Base-by-base conservation (phyloP, 768 basidiomycete genomes). In the Pisolithus tinctorius region DNA sequence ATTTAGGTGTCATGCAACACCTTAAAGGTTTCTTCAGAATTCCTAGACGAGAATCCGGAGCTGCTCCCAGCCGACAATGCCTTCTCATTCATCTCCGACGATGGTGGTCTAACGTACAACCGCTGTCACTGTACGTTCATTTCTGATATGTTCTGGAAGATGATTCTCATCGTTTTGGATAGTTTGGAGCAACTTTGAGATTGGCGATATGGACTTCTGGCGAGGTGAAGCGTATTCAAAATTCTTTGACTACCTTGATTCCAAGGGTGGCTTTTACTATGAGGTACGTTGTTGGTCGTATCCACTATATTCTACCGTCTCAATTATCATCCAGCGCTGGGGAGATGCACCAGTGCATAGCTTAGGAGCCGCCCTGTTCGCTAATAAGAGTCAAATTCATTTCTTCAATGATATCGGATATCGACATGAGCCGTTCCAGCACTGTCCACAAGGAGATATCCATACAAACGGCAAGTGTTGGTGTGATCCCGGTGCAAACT, bases 121-220 rank as follows among this genome's bases (percentile, higher is more conserved):
- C 69, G 77, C n/a, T 90, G 88, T 61, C 86, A 88, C 55, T 88
- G 84, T 86, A 57, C 55, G 81, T 74, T 42, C 70, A 49, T 36
- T 34, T 40, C 39, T 42, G 31, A 30, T 25, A 40, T 20, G 10
- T 37, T n/a, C 4, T 26, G 9, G 25, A 38, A 38, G 7, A 14
- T 37, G 17, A 36, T 29, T 41, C 47, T 8, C 23, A 67, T 59
- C 68, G 67, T 68, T 62, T 71, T 71, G 54, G n/a, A 14, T 45
- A 81, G 80, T 81, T 68, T 81, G 81, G 80, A 76, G 74, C 51
- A 82, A 83, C 55, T 93, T 93, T 55, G 89, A 88, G 69, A 95
- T 97, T 53, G 92, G 81, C 3, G 82, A 85, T 60, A 81, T 96
- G 74, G 83, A 90, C 57, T 89, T 95, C 63, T 95, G 91, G 89